Evolutionary conservation across 2,329 filamentous ascomycete genomes (phyloP).

Genomic region (Aspergillus versicolor): DNA sequence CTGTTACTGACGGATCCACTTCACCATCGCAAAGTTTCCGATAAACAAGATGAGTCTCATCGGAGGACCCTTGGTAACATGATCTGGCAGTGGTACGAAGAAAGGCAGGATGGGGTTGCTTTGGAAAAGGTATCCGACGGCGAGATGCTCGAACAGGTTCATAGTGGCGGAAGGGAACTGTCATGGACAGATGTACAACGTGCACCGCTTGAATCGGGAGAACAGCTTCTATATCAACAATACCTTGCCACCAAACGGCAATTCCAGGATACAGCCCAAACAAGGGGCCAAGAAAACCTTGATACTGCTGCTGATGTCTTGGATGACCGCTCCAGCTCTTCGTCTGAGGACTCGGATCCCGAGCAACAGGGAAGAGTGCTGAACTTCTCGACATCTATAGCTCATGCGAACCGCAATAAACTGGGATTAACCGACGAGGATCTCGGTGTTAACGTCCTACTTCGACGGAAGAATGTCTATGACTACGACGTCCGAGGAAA

Average conservation of each 20-base stretch:
- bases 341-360: conserved; percentile 83
- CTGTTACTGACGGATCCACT: conserved; percentile 79
- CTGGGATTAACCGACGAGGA: conserved; percentile 85
- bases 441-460: conserved; percentile 83
- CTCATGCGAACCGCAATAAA: conserved; percentile 81
- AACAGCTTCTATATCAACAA: conserved; percentile 82
- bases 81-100: conserved; percentile 78
- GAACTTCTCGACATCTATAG: conserved; percentile 82
- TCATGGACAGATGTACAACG: conserved; percentile 62
- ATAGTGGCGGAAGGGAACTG: conserved; percentile 63
- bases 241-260: conserved; percentile 87
- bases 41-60: conserved; percentile 30
- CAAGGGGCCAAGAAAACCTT: conserved; percentile 64
- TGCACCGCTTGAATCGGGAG: conserved; percentile 69
- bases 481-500: conserved; percentile 92
- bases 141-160: conserved; percentile 66
- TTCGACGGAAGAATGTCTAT: conserved; percentile 85
- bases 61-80: conserved; percentile 66
- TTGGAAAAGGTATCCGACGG: conserved; percentile 55
- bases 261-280: conserved; percentile 76
- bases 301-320: conserved; percentile 70
- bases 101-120: conserved; percentile 63
- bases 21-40: conserved; percentile 25
- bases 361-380: conserved; percentile 90
- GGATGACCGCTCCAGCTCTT: conserved; percentile 81